Evolutionary conservation across 2,329 filamentous ascomycete genomes (phyloP), one percentile per base, ranked within the genome.

Genomic region (Diaporthe nobilis): DNA sequence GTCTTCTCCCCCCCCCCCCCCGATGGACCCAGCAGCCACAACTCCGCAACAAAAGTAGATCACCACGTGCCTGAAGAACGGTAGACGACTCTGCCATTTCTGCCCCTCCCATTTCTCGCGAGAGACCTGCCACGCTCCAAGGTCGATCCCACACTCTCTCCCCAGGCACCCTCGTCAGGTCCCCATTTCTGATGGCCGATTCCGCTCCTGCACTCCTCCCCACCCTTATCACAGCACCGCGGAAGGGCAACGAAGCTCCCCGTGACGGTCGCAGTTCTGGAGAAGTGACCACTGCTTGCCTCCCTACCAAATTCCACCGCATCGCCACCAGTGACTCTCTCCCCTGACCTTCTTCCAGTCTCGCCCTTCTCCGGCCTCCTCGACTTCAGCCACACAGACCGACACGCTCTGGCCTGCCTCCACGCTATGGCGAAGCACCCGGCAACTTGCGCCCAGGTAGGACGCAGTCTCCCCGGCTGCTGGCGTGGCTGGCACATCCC

Each of bases 381-480:
- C 84, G 42, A 13, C 58, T 22, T 57, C 58, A 72, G n/a, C 65
- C 49, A 57, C 55, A 82, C 86, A 6, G 87, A 89, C 4, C 87
- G 87, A 68, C 90, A 80, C 0, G 91, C 91, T 4, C 83, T 84
- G 37, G 88, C 87, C 49, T 89, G 85, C 93, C 39, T 90, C 87
- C 7, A 88, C 90, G 78, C 93, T 91, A 77, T 92, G 91, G 0
- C 91, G 88, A 73, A 88, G 88, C 28, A 94, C 86, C 92, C 92
- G 94, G 1, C 86, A 85, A 74, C 85, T 85, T 5, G 90, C 90
- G 17, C 87, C 86, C 1, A 92, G 82, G 28, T 85, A 86, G 51
- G 85, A 82, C 2, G 90, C 91, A 37, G 92, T 89, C 74, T 90
- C 87, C 37, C 88, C 81, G 0, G 92, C 92, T 15, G 88, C 87